Conservation (phyloP, 2,329 filamentous ascomycete genomes). For the Fusarium pininemorale region DNA sequence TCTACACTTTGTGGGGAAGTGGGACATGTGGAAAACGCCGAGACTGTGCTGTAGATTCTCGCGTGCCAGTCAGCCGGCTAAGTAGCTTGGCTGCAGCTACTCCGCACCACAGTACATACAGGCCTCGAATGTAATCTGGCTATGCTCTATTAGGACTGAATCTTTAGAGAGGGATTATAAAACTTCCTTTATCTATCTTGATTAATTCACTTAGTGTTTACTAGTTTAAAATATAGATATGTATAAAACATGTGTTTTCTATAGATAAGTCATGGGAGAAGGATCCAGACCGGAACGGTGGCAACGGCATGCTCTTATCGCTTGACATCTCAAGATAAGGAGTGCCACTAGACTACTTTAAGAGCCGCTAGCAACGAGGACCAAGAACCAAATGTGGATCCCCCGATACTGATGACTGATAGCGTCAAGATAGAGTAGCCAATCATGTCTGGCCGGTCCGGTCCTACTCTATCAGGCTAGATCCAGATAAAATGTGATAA, state of each 20-base stretch:
- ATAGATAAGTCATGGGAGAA: not conserved
- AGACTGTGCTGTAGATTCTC: not conserved
- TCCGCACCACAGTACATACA: not conserved
- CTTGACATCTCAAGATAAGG: not conserved
- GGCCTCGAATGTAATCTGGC: not conserved
- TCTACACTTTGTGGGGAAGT: not conserved
- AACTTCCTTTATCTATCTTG: not conserved
- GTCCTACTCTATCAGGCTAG: not conserved
- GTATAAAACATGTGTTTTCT: not conserved
- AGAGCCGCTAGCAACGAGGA: not conserved
- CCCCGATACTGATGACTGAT: not conserved
- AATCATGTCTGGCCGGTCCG: not conserved
- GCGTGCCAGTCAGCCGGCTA: not conserved
- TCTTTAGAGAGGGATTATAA: accelerated
- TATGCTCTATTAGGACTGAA: too few species aligned
- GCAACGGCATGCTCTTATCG: not conserved
- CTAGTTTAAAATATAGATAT: not conserved
- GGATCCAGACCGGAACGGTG: not conserved
- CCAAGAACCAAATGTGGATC: not conserved
- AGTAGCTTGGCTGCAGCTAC: not conserved
- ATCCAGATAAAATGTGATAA: not conserved
- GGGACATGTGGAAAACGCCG: not conserved
- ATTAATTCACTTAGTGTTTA: not conserved
- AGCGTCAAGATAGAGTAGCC: accelerated
- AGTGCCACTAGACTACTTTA: not conserved